Conservation (phyloP, 192 early-diverging fungal genomes). For the Hyaloraphidium curvatum region DNA sequence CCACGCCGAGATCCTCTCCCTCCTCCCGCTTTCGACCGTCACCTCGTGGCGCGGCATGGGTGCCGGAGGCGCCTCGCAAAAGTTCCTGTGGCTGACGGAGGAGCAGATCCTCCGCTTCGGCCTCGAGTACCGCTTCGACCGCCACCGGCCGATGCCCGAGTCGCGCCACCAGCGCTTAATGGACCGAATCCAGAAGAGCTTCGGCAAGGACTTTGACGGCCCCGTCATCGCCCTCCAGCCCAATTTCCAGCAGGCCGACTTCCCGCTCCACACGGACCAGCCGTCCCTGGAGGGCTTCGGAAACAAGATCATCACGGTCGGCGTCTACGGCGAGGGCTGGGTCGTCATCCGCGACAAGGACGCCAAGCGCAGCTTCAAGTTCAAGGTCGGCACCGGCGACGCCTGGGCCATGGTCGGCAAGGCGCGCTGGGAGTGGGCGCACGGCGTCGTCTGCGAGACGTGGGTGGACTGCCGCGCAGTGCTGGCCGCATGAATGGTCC, state of each 20-base stretch:
- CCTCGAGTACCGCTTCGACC: neutral
- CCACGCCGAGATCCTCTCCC: neutral
- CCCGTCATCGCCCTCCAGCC: neutral
- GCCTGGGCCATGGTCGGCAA: slow-evolving; percentile 1
- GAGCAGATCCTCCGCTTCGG: neutral
- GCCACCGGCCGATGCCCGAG: neutral
- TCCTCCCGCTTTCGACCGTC: neutral
- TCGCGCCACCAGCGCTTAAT: neutral
- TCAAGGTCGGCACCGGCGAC: neutral
- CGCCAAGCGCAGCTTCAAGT: neutral
- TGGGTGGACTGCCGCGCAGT: too few species aligned
- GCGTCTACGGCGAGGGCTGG: neutral
- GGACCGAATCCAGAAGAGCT: neutral
- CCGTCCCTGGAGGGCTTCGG: slow-evolving; percentile 1
- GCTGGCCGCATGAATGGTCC: too few species aligned
- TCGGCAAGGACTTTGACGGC: neutral
- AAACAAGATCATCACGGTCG: neutral
- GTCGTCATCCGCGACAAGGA: neutral
- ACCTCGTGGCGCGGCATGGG: slow-evolving; percentile 1
- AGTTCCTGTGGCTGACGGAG: neutral
- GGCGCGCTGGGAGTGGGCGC: neutral
- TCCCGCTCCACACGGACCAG: neutral
- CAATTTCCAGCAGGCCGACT: slow-evolving; percentile 1
- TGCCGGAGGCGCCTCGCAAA: neutral
- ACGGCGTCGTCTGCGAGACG: neutral